Evolutionary conservation across 495 filamentous ascomycete species (phyloP).

Genomic region (Extremus antarcticus): DNA sequence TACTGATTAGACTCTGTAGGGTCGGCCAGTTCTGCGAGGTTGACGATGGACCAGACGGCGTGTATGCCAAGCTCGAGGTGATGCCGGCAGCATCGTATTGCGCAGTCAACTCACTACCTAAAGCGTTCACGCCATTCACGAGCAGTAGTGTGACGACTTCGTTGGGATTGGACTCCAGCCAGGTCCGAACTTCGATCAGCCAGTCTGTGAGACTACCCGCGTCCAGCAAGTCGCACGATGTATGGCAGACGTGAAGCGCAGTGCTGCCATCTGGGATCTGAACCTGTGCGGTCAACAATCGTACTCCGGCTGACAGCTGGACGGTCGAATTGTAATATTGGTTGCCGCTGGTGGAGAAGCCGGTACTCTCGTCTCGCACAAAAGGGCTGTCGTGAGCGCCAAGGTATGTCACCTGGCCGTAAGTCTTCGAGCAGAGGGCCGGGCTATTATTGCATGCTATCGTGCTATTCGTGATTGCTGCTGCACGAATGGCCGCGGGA

Average conservation of each 20-base stretch:
- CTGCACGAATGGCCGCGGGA: not conserved
- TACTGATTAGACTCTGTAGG: slow-evolving; percentile 24
- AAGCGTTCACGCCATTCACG: slow-evolving; percentile 29
- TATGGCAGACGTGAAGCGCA: slow-evolving; percentile 31
- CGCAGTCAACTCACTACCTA: slow-evolving; percentile 6
- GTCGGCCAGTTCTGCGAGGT: slow-evolving; percentile 27
- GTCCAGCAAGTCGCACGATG: slow-evolving; percentile 26
- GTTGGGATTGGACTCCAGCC: slow-evolving; percentile 30
- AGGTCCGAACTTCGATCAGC: slow-evolving; percentile 26
- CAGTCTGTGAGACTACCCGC: slow-evolving; percentile 25
- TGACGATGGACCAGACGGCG: slow-evolving; percentile 12
- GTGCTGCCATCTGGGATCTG: slow-evolving; percentile 19
- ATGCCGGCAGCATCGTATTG: slow-evolving; percentile 26
- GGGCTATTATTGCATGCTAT: slow-evolving; percentile 51
- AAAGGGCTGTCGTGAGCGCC: slow-evolving; percentile 57
- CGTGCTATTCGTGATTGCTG: not conserved
- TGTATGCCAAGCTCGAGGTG: slow-evolving; percentile 23
- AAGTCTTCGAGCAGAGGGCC: slow-evolving; percentile 45
- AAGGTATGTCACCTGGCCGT: slow-evolving; percentile 52
- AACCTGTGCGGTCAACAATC: slow-evolving; percentile 30
- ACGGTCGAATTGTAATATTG: slow-evolving; percentile 29
- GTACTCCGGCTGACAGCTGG: slow-evolving; percentile 31
- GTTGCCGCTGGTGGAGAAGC: slow-evolving; percentile 27
- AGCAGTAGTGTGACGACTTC: slow-evolving; percentile 34
- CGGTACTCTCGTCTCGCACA: slow-evolving; percentile 38